Evolutionary conservation across 2,329 filamentous ascomycete species (phyloP), one percentile per base, ranked within the genome.

Genomic region (Neonectria ditissima): DNA sequence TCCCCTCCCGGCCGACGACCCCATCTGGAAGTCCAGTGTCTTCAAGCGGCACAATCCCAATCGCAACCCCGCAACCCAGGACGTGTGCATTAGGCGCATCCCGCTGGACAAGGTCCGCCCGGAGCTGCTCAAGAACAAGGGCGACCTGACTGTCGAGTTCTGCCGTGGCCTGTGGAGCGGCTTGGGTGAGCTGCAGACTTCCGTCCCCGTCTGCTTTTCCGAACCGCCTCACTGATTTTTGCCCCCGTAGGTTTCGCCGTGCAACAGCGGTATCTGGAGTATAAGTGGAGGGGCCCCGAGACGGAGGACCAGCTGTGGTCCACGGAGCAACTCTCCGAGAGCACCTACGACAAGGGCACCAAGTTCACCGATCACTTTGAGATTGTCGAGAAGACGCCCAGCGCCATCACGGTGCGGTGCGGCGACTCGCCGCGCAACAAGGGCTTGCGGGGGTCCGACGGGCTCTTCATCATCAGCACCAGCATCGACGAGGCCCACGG

Each of bases 321-420:
- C 2, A 79, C 75, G 3, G 77, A 83, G 11, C 82, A 89, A 55
- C 83, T 92, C 2, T 75, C 81, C 6, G 69, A 77, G n/a, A 87
- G 82, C 61, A 81, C 69, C 10, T 92, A 92, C 73, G 84, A 88
- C 20, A 81, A 84, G 41, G 90, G 90, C 34, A 91, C 90, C 1
- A 74, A 82, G 43, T 85, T 92, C 61, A 91, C 87, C 3, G 89
- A 92, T 74, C 90, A 92, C 76, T 92, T 92, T 73, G 88, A 92
- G 75, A 89, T 92, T 0, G 80, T 92, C 1, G 86, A 89, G 56
- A 90, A 90, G 78, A 89, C 86, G 0, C 80, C 85, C 0, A 83
- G 82, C 7, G 80, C 83, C 11, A 89, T 92, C 63, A 82, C 88
- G 1, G 83, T 92, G 22, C 86, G 90, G 22, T 90, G 87, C 68